Base-by-base conservation (phyloP, 78 protist species). In the Dictyostelium capitatum region DNA sequence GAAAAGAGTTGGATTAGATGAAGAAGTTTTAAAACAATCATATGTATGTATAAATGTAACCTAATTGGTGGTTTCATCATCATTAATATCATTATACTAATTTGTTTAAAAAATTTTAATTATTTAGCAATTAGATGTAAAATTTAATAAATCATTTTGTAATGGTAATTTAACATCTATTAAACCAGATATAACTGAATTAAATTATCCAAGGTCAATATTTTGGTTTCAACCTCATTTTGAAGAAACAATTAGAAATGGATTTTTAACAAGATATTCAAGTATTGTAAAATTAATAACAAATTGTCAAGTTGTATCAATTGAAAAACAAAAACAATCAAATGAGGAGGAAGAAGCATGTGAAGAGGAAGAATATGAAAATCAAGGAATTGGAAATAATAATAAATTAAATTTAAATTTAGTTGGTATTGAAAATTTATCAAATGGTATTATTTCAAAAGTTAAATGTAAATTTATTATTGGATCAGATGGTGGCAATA, bases 191-290 rank as follows among this genome's bases (percentile, higher is more conserved):
- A n/a, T 0, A 12, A 85, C 92, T 1, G 74, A 85, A 19, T 48
- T 62, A 5, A 65, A 65, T 53, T 79, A 46, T 25, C 92, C 92
- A 25, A 51, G 92, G 43, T 85, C 92, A 57, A 74, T 85, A 11
- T 85, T 85, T 59, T 85, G 56, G 59, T 57, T 73, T 85, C 92
- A 85, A 85, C 92, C 92, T 17, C 17, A 30, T 41, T 59, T 85
- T 12, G 92, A 85, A 85, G 11, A 19, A 30, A 25, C 79, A 7
- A n/a, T 85, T 11, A 54, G 83, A 54, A n/a, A 74, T 54, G 83
- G 83, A 15, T 47, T 74, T 8, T 62, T 62, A 62, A 14, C 57
- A 19, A 74, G 82, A 85, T 85, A 37, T 77, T 62, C 70, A 11
- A 28, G 6, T 46, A 43, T 0, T 46, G 79, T 73, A 19, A 30